phyloP scores from a whole-genome alignment of 345 rosid species.

The Schrenkiella parvula region DNA sequence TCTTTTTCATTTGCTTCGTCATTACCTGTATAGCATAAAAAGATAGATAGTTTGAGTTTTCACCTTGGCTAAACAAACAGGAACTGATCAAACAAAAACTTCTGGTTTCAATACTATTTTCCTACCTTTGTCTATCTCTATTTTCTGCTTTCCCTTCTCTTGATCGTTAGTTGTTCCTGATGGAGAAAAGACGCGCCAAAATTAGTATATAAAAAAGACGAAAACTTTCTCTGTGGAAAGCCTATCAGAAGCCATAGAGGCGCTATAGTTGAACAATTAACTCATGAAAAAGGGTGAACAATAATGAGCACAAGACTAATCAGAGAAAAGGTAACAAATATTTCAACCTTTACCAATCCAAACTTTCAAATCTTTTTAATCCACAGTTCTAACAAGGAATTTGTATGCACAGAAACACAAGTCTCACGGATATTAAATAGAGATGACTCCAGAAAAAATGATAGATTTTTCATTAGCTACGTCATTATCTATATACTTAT shows the following conservation, averaged over 20 bases:
- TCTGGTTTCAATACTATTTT: neutral
- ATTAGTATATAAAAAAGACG: no score
- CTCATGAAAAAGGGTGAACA: neutral
- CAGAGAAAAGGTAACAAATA: neutral
- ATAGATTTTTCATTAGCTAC: neutral
- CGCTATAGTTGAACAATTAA: neutral
- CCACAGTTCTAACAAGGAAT: neutral
- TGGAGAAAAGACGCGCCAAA: no score
- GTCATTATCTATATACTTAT: neutral
- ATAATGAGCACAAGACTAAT: neutral
- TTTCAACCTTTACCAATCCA: neutral
- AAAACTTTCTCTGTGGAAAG: neutral
- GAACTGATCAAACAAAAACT: neutral
- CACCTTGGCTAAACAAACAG: neutral
- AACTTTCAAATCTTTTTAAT: neutral
- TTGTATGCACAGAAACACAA: neutral
- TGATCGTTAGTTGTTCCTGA: conserved; percentile 11
- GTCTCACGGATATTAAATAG: neutral
- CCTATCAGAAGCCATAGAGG: neutral
- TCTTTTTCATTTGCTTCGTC: conserved; percentile 38
- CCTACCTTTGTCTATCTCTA: conserved; percentile 14
- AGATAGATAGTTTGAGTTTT: conserved; percentile 1
- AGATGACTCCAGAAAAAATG: neutral
- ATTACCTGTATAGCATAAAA: conserved; percentile 27
- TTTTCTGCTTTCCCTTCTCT: conserved; percentile 24